Evolutionary conservation across 2,329 filamentous ascomycete species (phyloP).

Genomic region (Alternaria sp.): DNA sequence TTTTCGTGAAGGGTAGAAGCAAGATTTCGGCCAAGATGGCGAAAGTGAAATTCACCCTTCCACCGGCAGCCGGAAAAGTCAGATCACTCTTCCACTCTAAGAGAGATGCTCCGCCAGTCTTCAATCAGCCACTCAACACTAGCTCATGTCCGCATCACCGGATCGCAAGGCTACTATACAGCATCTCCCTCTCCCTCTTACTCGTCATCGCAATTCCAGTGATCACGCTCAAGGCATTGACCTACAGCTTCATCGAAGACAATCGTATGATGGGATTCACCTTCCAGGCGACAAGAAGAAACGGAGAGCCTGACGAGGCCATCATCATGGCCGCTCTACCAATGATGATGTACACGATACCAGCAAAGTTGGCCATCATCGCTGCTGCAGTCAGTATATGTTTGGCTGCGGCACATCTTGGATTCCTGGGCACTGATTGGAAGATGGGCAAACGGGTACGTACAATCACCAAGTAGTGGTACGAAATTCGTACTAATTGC

Average conservation of each 20-base stretch:
- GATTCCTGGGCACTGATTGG: constrained; percentile 39
- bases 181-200: constrained; percentile 30
- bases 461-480: not conserved
- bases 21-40: constrained; percentile 18
- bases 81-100: constrained; percentile 23
- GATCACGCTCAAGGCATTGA: constrained; percentile 42
- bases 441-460: constrained; percentile 37
- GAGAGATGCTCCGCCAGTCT: constrained; percentile 18
- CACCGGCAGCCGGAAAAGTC: constrained; percentile 23
- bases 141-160: constrained; percentile 29
- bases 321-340: constrained; percentile 45
- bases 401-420: constrained; percentile 32
- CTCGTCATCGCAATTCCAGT: constrained; percentile 31
- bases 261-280: constrained; percentile 45
- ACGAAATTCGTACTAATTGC: not conserved
- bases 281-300: constrained; percentile 29
- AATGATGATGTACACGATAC: constrained; percentile 32
- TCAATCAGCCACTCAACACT: constrained; percentile 21
- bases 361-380: constrained; percentile 42
- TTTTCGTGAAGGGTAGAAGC: not conserved
- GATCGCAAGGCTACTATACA: constrained; percentile 33
- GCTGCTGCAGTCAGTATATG: constrained; percentile 35
- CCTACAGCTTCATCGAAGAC: constrained; percentile 46
- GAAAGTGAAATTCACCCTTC: constrained; percentile 19
- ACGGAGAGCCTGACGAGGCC: constrained; percentile 18